phyloP scores from a whole-genome alignment of 176 grass and related monocot species.

The Eragrostis curvula region DNA sequence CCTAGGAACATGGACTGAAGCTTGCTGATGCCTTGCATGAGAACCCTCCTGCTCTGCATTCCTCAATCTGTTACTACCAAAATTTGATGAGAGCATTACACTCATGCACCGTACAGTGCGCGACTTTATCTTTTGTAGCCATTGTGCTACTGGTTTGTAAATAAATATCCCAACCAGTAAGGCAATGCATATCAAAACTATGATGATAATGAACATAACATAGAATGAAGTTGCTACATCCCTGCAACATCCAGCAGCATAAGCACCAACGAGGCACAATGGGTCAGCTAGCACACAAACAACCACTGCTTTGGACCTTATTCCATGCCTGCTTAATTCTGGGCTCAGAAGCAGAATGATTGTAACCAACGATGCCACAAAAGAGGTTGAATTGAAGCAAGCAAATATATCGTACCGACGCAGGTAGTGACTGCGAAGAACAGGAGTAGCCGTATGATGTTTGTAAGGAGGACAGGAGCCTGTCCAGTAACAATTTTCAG shows the following conservation, averaged over 20 bases:
- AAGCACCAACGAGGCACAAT: conserved; percentile 30
- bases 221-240: conserved; percentile 28
- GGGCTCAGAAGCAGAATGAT: conserved; percentile 52
- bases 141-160: conserved; percentile 4
- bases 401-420: conserved; percentile 30
- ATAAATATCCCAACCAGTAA: neutral
- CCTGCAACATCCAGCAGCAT: conserved; percentile 48
- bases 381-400: conserved; percentile 46
- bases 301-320: conserved; percentile 39
- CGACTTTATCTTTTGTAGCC: neutral
- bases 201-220: conserved; percentile 16
- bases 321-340: conserved; percentile 45
- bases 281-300: conserved; percentile 43
- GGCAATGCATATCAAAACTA: conserved; percentile 33
- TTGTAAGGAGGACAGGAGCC: conserved; percentile 12
- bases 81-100: neutral
- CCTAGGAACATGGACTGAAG: neutral
- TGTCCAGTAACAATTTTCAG: conserved; percentile 18
- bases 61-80: neutral
- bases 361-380: conserved; percentile 57
- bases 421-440: conserved; percentile 35
- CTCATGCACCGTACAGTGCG: neutral
- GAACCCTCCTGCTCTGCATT: neutral
- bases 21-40: neutral
- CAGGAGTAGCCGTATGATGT: conserved; percentile 33